A percentile compares a stretch with the other conserved stretches of the same genome.
phyloP scores from a whole-genome alignment of 495 filamentous ascomycete genomes.

The Baudoinia panamericana region DNA sequence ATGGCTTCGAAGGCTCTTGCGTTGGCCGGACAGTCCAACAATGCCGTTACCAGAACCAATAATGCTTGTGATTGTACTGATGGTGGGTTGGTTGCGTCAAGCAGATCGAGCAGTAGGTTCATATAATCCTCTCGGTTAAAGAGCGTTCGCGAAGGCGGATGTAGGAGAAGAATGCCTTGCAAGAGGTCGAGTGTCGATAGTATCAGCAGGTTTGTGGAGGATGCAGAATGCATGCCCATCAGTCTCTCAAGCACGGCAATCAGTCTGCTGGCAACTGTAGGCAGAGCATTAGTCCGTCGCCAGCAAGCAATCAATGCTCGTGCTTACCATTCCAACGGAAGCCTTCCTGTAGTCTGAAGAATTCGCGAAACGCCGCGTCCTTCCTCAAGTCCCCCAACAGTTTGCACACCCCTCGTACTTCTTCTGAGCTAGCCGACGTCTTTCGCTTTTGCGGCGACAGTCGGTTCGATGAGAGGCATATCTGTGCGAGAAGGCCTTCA shows the following conservation, averaged over 20 bases:
- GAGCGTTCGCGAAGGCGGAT: conserved; percentile 78
- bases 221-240: conserved; percentile 53
- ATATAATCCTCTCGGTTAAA: conserved; percentile 88
- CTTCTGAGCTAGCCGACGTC: conserved; percentile 29
- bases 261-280: conserved; percentile 37
- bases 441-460: conserved; percentile 25
- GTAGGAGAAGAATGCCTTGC: conserved; percentile 78
- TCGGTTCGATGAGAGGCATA: conserved; percentile 60
- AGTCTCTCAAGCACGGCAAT: conserved; percentile 78
- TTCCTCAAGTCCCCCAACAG: conserved; percentile 53
- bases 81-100: conserved; percentile 83
- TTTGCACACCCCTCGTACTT: conserved; percentile 32
- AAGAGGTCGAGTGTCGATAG: conserved; percentile 78
- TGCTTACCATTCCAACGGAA: conserved; percentile 86
- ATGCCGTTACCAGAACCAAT: conserved; percentile 74
- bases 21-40: conserved; percentile 71
- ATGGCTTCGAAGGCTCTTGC: conserved; percentile 82
- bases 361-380: conserved; percentile 89
- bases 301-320: no score
- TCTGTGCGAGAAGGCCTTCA: conserved; percentile 88
- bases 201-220: conserved; percentile 76
- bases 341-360: conserved; percentile 89
- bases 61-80: conserved; percentile 82
- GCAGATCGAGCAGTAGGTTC: conserved; percentile 89
- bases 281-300: no score